A percentile compares a stretch with the other conserved stretches of the same genome.
phyloP scores from a whole-genome alignment of 495 filamentous ascomycete genomes.

The Pseudomonodictys pantanalensis region DNA sequence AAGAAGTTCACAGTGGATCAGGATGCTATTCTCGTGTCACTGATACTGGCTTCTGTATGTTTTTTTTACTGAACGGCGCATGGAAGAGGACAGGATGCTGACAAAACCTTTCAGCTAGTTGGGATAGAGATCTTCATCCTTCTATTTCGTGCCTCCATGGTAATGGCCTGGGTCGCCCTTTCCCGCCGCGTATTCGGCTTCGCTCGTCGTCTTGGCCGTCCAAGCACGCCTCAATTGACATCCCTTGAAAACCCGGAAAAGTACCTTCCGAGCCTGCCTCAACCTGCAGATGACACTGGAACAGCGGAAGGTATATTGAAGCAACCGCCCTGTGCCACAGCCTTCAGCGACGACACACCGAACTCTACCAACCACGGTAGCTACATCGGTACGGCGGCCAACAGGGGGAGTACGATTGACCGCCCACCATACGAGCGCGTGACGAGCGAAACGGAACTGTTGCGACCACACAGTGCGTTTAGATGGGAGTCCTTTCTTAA shows the following conservation, averaged over 20 bases:
- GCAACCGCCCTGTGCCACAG: background rate
- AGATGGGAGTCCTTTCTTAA: background rate
- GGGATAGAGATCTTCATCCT: slow-evolving; percentile 41
- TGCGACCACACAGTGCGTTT: background rate
- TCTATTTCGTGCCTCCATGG: slow-evolving; percentile 39
- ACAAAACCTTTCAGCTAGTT: slow-evolving; percentile 28
- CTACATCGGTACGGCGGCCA: background rate
- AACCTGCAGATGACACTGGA: too few species aligned
- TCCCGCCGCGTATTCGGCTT: slow-evolving; percentile 18
- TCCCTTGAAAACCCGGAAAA: slow-evolving; percentile 24
- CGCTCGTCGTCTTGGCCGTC: background rate
- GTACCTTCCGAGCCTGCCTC: background rate
- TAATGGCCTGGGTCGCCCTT: slow-evolving; percentile 39
- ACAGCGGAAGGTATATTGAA: too few species aligned
- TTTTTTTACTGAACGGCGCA: too few species aligned
- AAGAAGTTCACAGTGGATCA: slow-evolving; percentile 26
- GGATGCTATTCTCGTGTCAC: slow-evolving; percentile 26
- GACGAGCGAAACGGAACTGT: background rate
- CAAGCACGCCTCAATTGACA: slow-evolving; percentile 19
- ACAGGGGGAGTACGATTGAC: background rate
- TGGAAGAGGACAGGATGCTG: background rate
- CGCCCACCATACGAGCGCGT: background rate
- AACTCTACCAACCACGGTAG: background rate
- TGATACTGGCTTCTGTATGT: slow-evolving; percentile 38
- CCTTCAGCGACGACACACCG: slow-evolving; percentile 1